These are phyloP conservation scores for Lachnellula arida DNA, from an alignment of 2,329 filamentous ascomycete species.

Conservation along the genomic window DNA sequence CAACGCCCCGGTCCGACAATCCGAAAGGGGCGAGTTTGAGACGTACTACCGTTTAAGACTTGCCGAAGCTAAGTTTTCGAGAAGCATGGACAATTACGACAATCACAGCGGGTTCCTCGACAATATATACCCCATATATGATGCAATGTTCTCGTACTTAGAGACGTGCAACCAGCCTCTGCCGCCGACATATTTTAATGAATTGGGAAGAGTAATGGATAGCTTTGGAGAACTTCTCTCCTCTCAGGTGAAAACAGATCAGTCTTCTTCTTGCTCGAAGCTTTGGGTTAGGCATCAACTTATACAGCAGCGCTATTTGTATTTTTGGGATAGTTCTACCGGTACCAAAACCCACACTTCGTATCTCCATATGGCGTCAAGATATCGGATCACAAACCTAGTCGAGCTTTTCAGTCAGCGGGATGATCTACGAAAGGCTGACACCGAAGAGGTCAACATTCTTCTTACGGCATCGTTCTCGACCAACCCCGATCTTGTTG, in stretches of 20 bases:
- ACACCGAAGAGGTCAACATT: neutral
- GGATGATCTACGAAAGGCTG: neutral
- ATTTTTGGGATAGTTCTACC: neutral
- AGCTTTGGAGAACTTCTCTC: too few species aligned
- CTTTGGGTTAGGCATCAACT: neutral
- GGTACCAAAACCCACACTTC: neutral
- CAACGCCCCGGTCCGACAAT: neutral
- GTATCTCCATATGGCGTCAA: neutral
- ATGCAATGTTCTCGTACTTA: neutral
- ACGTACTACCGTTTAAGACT: neutral
- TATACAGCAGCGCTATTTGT: neutral
- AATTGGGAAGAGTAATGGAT: too few species aligned
- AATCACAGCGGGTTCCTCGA: neutral
- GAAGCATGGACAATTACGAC: neutral
- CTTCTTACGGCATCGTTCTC: neutral
- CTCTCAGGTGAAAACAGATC: too few species aligned
- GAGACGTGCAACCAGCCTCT: too few species aligned
- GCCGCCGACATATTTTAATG: too few species aligned
- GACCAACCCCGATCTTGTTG: neutral
- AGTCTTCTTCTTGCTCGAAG: too few species aligned
- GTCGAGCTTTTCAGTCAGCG: neutral
- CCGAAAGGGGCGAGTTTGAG: neutral
- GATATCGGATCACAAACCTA: neutral
- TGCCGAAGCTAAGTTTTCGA: neutral
- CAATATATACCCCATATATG: neutral